Evolutionary conservation across 495 filamentous ascomycete genomes (phyloP), one percentile per base, ranked within the genome.

Genomic region (Aspergillus sclerotioniger): DNA sequence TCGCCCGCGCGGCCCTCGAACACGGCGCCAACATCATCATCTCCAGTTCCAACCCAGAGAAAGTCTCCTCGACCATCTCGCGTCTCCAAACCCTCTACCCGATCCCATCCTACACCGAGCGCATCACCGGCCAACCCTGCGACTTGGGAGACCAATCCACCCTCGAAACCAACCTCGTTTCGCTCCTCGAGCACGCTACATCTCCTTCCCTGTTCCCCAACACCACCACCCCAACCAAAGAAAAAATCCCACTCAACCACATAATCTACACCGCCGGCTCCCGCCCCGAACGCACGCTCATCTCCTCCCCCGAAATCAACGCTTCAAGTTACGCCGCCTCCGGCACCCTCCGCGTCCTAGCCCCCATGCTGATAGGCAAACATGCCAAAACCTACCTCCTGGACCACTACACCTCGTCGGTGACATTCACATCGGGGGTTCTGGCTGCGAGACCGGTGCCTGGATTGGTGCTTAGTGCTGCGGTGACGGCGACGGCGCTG

Each of bases 201-300:
- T 8, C 31, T 3, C 19, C 19, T 0, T 16, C 25, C 4, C 41
- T 33, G 2, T 59, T 59, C 44, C 51, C 51, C 9, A 3, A n/a
- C 16, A 5, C 39, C 19, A 3, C 32, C 3, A 5, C 39, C 19
- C 49, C 51, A 3, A 62, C 59, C 17, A 62, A 47, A 56, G 71
- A 57, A 5, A 43, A 9, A 13, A 45, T 57, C 20, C 68, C 68
- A 32, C 59, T 89, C 54, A 75, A 89, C 67, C 87, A 89, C 60
- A 73, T 89, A 28, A 79, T 85, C 55, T 82, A 74, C 71, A 88
- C 85, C 0, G 86, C 87, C 0, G 84, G 76, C 9, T 71, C 86
- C 53, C 55, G 65, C 4, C 73, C 81, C 1, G 17, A 66, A 8
- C 51, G 76, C 6, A 57, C 57, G 1, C 63, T 65, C 8, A 37